Percentiles rank a stretch among this genome's conserved stretches.
phyloP scores from a whole-genome alignment of 2,329 filamentous ascomycete genomes.

The Colletotrichum higginsianum region DNA sequence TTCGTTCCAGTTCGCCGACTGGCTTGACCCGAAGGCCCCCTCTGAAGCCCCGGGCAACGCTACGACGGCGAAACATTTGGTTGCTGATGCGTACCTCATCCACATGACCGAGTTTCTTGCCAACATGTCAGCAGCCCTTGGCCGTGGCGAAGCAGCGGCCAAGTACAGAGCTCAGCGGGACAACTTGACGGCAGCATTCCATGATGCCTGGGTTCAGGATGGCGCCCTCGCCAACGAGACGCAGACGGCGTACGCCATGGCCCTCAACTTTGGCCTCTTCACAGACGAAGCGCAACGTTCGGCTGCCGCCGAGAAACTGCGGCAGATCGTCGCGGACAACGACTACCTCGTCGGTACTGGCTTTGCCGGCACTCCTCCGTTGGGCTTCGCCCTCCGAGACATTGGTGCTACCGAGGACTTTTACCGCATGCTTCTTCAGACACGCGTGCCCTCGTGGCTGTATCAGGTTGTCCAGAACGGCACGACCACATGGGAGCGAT shows the following conservation, averaged over 20 bases:
- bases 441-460: constrained; percentile 61
- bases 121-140: constrained; percentile 52
- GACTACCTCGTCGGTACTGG: constrained; percentile 57
- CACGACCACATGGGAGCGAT: constrained; percentile 67
- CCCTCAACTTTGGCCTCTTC: constrained; percentile 56
- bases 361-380: constrained; percentile 60
- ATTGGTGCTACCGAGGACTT: constrained; percentile 51
- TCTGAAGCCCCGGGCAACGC: constrained; percentile 56
- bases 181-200: constrained; percentile 48
- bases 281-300: constrained; percentile 41
- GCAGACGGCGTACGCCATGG: constrained; percentile 57
- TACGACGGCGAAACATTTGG: constrained; percentile 57
- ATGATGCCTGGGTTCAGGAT: constrained; percentile 50
- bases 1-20: constrained; percentile 60
- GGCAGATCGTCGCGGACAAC: constrained; percentile 51
- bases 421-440: constrained; percentile 65
- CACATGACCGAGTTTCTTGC: constrained; percentile 57
- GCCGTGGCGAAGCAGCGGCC: constrained; percentile 46
- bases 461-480: constrained; percentile 62
- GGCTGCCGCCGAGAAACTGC: constrained; percentile 48
- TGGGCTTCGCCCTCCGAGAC: constrained; percentile 51
- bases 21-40: constrained; percentile 64
- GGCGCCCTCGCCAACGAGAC: constrained; percentile 54
- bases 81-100: constrained; percentile 64
- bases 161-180: constrained; percentile 45